Base-by-base conservation (phyloP, 805 yeast genomes). In the Candida ulmi region DNA sequence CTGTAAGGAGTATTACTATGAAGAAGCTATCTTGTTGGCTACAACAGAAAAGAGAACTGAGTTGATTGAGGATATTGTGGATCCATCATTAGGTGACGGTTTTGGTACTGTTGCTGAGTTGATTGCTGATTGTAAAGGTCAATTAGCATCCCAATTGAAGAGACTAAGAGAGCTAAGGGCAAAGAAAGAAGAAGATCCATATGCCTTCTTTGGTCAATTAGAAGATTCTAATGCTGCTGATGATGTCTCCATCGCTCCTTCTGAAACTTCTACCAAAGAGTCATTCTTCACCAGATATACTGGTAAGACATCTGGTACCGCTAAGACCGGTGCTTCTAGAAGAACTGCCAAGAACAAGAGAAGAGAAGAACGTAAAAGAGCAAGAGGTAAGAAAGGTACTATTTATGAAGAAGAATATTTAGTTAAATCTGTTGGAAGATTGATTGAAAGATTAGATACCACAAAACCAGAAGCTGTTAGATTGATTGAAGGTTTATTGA, bases 371-470 rank as follows among this genome's bases (percentile, higher is more conserved):
- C 78, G 99, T 54, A 93, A 93, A 66, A 76, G 80, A 44, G 99
- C 99, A 2, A 78, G 95, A 52, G 99, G 99, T 44, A 88, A 95
- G 69, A 93, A 93, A 66, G 98, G 98, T 35, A 91, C 97, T 7
- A 84, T 93, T 17, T 93, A 93, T 55, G 99, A 93, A 61, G 99
- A 93, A 60, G 98, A 93, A 60, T 93, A 93, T 60, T 74, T 93
- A 41, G 81, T 93, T 35, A 78, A 77, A 50, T 90, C 97, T 4
- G 79, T 87, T 42, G 93, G 95, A 4, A 78, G 99, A 57, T 71
- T 93, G 58, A 63, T 88, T 26, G 97, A 88, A 40, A 76, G 99
- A 51, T 63, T 93, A 42, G 74, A 77, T 33, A 79, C 75, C 48
- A 83, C 95, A 0, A 74, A 76, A 48, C 68, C 77, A 0, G 99